phyloP scores from a whole-genome alignment of 805 yeast genomes.

The Maudiozyma barnettii region DNA sequence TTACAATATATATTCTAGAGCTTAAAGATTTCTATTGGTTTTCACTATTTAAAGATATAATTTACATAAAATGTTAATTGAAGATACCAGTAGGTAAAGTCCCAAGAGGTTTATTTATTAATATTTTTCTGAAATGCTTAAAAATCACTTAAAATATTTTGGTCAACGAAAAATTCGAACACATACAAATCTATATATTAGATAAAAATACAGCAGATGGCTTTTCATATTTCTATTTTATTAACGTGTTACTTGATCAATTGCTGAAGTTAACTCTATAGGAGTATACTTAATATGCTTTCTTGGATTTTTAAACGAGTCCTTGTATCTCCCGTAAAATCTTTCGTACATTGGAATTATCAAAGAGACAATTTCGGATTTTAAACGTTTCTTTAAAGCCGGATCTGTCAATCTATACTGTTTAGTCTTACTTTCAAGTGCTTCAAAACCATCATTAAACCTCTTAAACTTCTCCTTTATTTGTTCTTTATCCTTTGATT shows the following conservation, averaged over 20 bases:
- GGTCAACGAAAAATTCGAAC: too few relatives aligned
- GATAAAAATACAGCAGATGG: too few relatives aligned
- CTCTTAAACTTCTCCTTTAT: conserved; percentile 76
- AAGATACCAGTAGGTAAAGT: too few relatives aligned
- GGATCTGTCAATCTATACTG: conserved; percentile 58
- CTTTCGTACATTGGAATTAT: conserved; percentile 78
- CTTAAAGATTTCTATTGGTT: too few relatives aligned
- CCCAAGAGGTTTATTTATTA: too few relatives aligned
- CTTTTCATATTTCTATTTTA: too few relatives aligned
- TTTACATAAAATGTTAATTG: too few relatives aligned
- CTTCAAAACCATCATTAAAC: conserved; percentile 79
- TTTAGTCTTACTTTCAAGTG: conserved; percentile 55
- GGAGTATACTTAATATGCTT: conserved; percentile 31
- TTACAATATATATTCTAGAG: background rate
- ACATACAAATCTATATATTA: too few relatives aligned
- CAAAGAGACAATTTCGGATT: conserved; percentile 59
- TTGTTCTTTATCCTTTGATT: conserved; percentile 68
- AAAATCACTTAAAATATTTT: too few relatives aligned
- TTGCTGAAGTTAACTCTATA: conserved; percentile 20
- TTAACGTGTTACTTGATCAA: conserved; percentile 17
- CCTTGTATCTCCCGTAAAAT: conserved; percentile 57
- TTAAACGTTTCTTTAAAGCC: conserved; percentile 50
- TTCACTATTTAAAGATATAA: too few relatives aligned
- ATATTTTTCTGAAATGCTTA: too few relatives aligned
- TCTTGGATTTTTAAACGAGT: conserved; percentile 29